Percentiles rank a stretch among this genome's conserved stretches.
These are phyloP conservation scores for Sarocladium strictum DNA, from an alignment of 2,329 filamentous ascomycete species.

Conservation along the genomic window DNA sequence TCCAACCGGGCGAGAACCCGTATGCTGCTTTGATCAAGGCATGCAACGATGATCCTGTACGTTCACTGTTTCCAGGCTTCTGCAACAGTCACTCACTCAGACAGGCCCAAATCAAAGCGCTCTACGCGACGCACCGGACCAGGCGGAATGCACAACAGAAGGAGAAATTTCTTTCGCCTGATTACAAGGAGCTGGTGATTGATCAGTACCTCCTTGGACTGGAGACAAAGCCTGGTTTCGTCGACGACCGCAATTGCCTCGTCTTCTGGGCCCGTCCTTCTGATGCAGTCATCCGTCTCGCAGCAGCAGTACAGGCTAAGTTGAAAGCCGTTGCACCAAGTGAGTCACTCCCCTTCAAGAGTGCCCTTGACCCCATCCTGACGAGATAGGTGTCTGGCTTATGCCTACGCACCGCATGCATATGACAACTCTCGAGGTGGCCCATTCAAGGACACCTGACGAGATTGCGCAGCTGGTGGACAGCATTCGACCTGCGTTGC, in stretches of 20 bases:
- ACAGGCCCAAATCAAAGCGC: slow-evolving; percentile 60
- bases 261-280: slow-evolving; percentile 87
- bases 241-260: slow-evolving; percentile 73
- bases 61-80: slow-evolving; percentile 17
- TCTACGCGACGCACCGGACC: slow-evolving; percentile 68
- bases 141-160: slow-evolving; percentile 72
- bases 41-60: slow-evolving; percentile 62
- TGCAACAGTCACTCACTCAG: background rate
- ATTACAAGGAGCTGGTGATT: slow-evolving; percentile 65
- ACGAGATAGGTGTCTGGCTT: slow-evolving; percentile 67
- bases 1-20: slow-evolving; percentile 59
- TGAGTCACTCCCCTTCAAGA: slow-evolving; percentile 36
- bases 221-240: slow-evolving; percentile 61
- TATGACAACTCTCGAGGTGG: slow-evolving; percentile 77
- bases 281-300: slow-evolving; percentile 60
- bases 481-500: slow-evolving; percentile 48
- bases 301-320: slow-evolving; percentile 61
- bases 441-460: slow-evolving; percentile 66
- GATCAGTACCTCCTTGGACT: slow-evolving; percentile 72
- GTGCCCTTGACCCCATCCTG: background rate
- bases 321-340: slow-evolving; percentile 61
- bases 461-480: slow-evolving; percentile 62
- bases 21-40: slow-evolving; percentile 67
- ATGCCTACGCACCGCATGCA: slow-evolving; percentile 78
- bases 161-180: slow-evolving; percentile 61